Conservation (phyloP, 768 basidiomycete genomes). For the Agaricus sinodeliciosus region DNA sequence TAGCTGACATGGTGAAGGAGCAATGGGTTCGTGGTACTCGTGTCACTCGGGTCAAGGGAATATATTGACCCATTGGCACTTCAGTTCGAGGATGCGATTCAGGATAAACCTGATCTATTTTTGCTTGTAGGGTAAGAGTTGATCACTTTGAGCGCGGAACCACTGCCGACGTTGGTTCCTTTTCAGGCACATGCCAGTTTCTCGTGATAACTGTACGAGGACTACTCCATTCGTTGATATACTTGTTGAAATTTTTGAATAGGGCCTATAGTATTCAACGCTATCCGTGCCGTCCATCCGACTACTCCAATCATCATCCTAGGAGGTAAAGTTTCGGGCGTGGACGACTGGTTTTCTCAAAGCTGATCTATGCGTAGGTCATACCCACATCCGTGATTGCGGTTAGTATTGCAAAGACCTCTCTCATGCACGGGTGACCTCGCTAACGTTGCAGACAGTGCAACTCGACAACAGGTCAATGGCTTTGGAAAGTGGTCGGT, state of each 20-base stretch:
- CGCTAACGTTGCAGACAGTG: conserved; percentile 23
- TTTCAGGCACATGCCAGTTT: conserved; percentile 76
- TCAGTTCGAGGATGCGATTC: conserved; percentile 73
- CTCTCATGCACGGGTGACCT: background rate
- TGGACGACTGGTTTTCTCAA: background rate
- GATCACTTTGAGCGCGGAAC: background rate
- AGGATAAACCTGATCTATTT: conserved; percentile 80
- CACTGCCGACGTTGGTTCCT: background rate
- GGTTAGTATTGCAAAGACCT: conserved; percentile 27
- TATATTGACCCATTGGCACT: too few relatives aligned
- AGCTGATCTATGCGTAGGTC: conserved; percentile 32
- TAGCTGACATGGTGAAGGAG: conserved; percentile 73
- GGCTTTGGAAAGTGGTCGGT: conserved; percentile 76
- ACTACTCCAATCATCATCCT: conserved; percentile 78
- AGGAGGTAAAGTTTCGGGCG: conserved; percentile 39
- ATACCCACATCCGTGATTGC: conserved; percentile 79
- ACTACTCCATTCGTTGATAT: background rate
- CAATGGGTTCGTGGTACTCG: conserved; percentile 45
- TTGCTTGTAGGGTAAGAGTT: conserved; percentile 55
- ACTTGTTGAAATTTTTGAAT: background rate
- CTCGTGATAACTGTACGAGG: conserved; percentile 54
- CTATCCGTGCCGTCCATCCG: conserved; percentile 67
- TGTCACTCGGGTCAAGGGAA: too few relatives aligned
- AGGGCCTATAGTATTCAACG: conserved; percentile 72
- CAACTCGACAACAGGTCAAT: conserved; percentile 73